A percentile compares a stretch with the other conserved stretches of the same genome.
Conservation (phyloP, 23 red algal species). For the Agarophyton chilense region DNA sequence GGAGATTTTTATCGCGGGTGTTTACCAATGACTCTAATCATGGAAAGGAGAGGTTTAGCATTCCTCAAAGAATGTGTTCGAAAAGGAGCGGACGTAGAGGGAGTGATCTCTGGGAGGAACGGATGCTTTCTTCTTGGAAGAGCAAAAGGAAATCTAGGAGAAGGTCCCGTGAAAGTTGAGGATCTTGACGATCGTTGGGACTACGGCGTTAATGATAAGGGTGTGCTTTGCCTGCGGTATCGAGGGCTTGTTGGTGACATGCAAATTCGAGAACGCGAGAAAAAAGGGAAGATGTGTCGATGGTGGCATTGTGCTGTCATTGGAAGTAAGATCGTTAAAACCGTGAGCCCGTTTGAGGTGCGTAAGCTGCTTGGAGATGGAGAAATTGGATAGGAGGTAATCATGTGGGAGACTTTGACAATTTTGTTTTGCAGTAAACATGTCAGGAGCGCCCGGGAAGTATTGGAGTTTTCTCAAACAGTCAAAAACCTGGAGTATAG, state of each 20-base stretch:
- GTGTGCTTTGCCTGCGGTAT: not conserved
- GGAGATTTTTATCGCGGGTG: not conserved
- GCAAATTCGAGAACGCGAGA: conserved; percentile 1
- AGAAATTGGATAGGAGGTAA: conserved; percentile 11
- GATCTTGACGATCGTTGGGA: conserved; percentile 25
- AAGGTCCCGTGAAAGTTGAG: conserved; percentile 5
- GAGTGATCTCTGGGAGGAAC: not conserved
- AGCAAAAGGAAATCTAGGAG: not conserved
- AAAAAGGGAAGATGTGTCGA: not conserved
- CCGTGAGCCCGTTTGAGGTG: not conserved
- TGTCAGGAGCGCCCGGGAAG: too few relatives aligned
- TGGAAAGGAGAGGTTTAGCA: not conserved
- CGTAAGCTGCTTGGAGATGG: not conserved
- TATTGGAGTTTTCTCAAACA: too few relatives aligned
- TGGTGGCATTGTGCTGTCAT: conserved; percentile 12
- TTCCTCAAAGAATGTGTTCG: conserved; percentile 10
- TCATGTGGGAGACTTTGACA: too few relatives aligned
- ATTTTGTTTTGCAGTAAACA: too few relatives aligned
- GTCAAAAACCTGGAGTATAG: too few relatives aligned
- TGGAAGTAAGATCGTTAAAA: not conserved
- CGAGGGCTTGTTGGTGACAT: conserved; percentile 7
- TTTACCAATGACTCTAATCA: not conserved
- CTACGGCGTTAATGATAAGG: not conserved
- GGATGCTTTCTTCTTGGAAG: conserved; percentile 19
- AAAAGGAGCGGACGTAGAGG: conserved; percentile 3